Evolutionary conservation across 2,329 filamentous ascomycete species (phyloP).

Genomic region (Pseudocercospora musae): DNA sequence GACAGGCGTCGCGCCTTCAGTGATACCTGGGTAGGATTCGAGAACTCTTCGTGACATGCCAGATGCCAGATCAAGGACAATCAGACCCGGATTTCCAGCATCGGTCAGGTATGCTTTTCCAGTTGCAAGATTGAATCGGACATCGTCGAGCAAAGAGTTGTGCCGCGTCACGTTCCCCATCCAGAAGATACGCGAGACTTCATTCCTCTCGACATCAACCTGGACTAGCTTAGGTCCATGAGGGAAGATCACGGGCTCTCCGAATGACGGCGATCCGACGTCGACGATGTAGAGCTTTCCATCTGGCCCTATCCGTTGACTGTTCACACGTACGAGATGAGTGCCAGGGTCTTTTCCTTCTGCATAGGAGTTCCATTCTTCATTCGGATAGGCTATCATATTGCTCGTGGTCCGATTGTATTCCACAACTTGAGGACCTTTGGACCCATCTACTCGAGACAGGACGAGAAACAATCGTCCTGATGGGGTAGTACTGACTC

Average conservation of each 20-base stretch:
- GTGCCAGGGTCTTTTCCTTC: conserved; percentile 25
- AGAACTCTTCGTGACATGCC: conserved; percentile 29
- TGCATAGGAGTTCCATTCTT: conserved; percentile 34
- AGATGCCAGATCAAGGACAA: conserved; percentile 18
- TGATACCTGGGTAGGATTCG: conserved; percentile 26
- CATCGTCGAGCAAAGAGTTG: conserved; percentile 33
- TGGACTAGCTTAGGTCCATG: conserved; percentile 36
- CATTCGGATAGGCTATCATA: conserved; percentile 30
- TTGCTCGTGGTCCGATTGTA: conserved; percentile 20
- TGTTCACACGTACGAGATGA: conserved; percentile 29
- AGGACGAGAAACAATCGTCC: conserved; percentile 34
- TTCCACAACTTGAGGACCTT: conserved; percentile 33
- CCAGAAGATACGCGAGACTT: conserved; percentile 34
- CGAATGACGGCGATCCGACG: conserved; percentile 30
- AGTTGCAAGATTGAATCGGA: conserved; percentile 34
- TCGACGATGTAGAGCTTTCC: conserved; percentile 36
- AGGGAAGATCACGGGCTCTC: conserved; percentile 30
- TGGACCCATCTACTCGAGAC: conserved; percentile 32
- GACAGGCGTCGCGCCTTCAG: conserved; percentile 28
- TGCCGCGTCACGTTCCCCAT: conserved; percentile 35
- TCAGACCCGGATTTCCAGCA: conserved; percentile 15
- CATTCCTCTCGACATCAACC: conserved; percentile 36
- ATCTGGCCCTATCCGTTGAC: conserved; percentile 35
- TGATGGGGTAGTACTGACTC: conserved; percentile 29
- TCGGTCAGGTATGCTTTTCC: conserved; percentile 34